Conservation (phyloP, 352 stramenopile species). For the Pythium folliculosum region DNA sequence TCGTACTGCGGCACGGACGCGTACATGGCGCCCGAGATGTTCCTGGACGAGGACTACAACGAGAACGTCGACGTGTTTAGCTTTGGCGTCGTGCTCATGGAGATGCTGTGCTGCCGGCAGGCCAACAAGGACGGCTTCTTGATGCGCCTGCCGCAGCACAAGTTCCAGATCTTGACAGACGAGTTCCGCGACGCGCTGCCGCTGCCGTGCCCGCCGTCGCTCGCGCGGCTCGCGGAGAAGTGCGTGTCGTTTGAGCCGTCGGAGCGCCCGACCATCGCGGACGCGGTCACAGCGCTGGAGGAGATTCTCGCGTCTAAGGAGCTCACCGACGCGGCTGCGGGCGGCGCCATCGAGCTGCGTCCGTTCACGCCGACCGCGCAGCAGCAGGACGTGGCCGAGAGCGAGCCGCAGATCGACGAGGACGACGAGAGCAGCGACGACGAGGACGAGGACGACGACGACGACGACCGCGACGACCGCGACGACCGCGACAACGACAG, state of each 20-base stretch:
- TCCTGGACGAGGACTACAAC: conserved; percentile 84
- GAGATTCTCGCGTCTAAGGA: conserved; percentile 42
- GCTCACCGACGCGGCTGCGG: conserved; percentile 8
- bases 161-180: conserved; percentile 62
- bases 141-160: conserved; percentile 79
- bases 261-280: conserved; percentile 54
- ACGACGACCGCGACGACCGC: conserved; percentile 50
- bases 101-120: conserved; percentile 80
- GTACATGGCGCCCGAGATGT: conserved; percentile 87
- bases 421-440: conserved; percentile 38
- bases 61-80: conserved; percentile 86
- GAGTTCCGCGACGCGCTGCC: conserved; percentile 76
- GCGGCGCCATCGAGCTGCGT: conserved; percentile 44
- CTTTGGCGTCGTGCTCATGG: conserved; percentile 87
- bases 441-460: conserved; percentile 41
- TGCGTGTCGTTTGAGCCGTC: conserved; percentile 79
- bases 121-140: conserved; percentile 81
- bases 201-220: conserved; percentile 49
- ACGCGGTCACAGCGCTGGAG: conserved; percentile 49
- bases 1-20: conserved; percentile 88
- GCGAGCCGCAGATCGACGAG: conserved; percentile 61
- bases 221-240: conserved; percentile 64
- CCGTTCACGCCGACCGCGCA: conserved; percentile 50
- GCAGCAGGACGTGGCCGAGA: conserved; percentile 35
- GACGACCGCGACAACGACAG: conserved; percentile 57